Conservation (phyloP, 305 asterid species). For the Solanum aculeatissimum region DNA sequence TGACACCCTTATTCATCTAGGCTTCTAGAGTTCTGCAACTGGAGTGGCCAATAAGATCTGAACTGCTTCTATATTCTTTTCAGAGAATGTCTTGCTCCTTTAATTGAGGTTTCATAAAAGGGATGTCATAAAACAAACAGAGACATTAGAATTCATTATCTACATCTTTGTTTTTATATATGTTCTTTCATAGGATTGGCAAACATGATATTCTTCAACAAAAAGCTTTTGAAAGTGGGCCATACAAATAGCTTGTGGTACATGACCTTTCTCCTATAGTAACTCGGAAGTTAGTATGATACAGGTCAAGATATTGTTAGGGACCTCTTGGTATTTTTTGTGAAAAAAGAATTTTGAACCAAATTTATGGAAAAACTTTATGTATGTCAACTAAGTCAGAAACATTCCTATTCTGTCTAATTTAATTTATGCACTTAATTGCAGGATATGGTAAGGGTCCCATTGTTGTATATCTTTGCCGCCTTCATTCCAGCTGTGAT, state of each 20-base stretch:
- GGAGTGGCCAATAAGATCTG: not conserved
- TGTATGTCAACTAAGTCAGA: not conserved
- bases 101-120: not conserved
- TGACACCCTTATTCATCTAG: not conserved
- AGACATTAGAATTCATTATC: not conserved
- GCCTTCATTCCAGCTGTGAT: slow-evolving; percentile 80
- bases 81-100: not conserved
- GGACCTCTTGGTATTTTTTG: not conserved
- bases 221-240: not conserved
- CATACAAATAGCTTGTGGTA: not conserved
- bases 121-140: not conserved
- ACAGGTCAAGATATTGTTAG: not conserved
- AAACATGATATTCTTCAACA: not conserved
- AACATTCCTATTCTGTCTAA: not conserved
- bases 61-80: not conserved
- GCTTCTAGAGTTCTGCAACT: not conserved
- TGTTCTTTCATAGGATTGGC: not conserved
- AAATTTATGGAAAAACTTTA: not conserved
- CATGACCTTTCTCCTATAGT: not conserved
- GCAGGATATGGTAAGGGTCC: slow-evolving; percentile 79
- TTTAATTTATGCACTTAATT: not conserved
- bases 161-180: not conserved
- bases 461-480: slow-evolving; percentile 51
- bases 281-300: not conserved
- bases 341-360: not conserved